These are phyloP conservation scores for Nicotiana undulata DNA, from an alignment of 257 asterid species.

Conservation along the genomic window DNA sequence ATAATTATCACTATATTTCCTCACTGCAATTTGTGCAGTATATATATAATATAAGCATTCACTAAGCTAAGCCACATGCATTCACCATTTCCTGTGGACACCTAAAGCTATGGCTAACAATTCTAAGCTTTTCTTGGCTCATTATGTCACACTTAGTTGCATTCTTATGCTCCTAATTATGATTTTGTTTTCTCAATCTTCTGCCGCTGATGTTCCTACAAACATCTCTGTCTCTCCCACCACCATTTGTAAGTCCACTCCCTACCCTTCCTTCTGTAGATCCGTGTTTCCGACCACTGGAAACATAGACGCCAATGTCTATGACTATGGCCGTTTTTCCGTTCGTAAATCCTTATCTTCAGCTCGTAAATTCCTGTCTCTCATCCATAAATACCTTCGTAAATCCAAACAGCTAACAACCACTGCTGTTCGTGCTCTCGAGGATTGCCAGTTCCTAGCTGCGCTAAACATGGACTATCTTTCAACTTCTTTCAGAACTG, in stretches of 20 bases:
- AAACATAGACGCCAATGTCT: slow-evolving; percentile 39
- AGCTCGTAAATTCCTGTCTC: slow-evolving; percentile 29
- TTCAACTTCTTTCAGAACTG: slow-evolving; percentile 8
- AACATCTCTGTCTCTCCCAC: slow-evolving; percentile 24
- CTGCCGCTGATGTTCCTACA: slow-evolving; percentile 8
- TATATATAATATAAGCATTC: too few species aligned
- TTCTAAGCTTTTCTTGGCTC: background rate
- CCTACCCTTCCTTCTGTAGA: slow-evolving; percentile 44
- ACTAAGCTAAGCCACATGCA: too few species aligned
- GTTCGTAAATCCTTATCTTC: slow-evolving; percentile 38
- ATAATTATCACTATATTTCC: too few species aligned
- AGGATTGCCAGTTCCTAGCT: slow-evolving; percentile 50
- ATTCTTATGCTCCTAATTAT: background rate
- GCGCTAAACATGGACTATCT: slow-evolving; percentile 47
- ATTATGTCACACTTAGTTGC: background rate
- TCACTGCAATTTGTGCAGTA: too few species aligned
- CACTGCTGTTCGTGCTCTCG: slow-evolving; percentile 41
- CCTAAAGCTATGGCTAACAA: background rate
- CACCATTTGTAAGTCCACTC: slow-evolving; percentile 45
- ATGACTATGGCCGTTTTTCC: slow-evolving; percentile 45
- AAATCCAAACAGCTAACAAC: slow-evolving; percentile 23
- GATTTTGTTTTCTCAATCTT: slow-evolving; percentile 1
- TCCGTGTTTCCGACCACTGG: slow-evolving; percentile 28
- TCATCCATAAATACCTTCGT: slow-evolving; percentile 26
- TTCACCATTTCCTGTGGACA: too few species aligned